Conservation (phyloP, 345 rosid species). For the Dimocarpus longan region DNA sequence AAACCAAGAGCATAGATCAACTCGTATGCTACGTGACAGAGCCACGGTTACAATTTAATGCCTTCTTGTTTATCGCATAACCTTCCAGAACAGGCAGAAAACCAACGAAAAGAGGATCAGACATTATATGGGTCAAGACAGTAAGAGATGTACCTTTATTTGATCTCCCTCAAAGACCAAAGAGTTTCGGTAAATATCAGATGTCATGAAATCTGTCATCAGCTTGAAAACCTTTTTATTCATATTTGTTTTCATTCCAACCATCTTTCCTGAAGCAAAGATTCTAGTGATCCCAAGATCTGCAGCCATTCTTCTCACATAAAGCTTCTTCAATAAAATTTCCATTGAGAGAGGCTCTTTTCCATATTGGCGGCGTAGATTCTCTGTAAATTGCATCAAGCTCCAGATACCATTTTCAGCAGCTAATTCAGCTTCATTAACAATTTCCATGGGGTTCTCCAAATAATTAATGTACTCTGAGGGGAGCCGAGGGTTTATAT, state of each 20-base stretch:
- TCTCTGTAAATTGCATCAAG: slow-evolving; percentile 88
- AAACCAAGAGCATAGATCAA: background rate
- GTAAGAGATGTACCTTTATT: slow-evolving; percentile 58
- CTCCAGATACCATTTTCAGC: slow-evolving; percentile 81
- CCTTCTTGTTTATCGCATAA: background rate
- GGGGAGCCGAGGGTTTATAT: slow-evolving; percentile 74
- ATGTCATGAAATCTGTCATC: slow-evolving; percentile 73
- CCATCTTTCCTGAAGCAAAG: slow-evolving; percentile 83
- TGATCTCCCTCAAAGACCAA: slow-evolving; percentile 63
- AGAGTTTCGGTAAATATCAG: slow-evolving; percentile 66
- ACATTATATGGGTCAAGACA: background rate
- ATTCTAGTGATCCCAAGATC: slow-evolving; percentile 86
- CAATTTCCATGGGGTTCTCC: slow-evolving; percentile 85
- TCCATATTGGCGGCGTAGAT: slow-evolving; percentile 80
- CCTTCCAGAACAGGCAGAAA: background rate
- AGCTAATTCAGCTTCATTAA: slow-evolving; percentile 81
- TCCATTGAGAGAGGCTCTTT: slow-evolving; percentile 95
- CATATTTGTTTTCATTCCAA: slow-evolving; percentile 83
- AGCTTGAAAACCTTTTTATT: slow-evolving; percentile 79
- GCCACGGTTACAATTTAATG: background rate
- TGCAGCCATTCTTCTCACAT: slow-evolving; percentile 95
- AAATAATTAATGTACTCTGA: slow-evolving; percentile 88
- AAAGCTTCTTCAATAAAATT: slow-evolving; percentile 80
- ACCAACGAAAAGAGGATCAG: background rate
- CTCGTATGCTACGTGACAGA: background rate